Conservation (phyloP, 139 green algal species). For the Chlorella ohadii region DNA sequence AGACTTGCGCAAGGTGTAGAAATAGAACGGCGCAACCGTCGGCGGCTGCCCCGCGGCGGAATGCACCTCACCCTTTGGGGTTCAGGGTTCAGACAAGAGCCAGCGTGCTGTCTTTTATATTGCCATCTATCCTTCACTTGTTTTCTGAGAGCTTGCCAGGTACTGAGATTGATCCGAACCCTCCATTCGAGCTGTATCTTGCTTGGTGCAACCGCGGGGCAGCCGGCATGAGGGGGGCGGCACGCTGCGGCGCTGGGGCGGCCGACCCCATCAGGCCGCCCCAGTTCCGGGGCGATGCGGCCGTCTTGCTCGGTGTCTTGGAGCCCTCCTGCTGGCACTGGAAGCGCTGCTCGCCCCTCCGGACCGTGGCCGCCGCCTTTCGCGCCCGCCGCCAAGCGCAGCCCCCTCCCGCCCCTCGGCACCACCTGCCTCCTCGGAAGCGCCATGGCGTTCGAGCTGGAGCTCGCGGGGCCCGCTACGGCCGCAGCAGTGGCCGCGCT, state of each 20-base stretch:
- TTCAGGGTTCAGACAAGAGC: no score
- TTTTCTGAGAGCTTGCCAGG: not conserved
- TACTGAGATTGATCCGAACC: not conserved
- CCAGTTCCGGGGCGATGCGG: no score
- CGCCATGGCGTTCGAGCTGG: constrained; percentile 8
- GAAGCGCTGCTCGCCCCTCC: not conserved
- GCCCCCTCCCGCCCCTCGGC: not conserved
- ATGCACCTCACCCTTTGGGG: no score
- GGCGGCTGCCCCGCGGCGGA: no score
- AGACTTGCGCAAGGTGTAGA: not conserved
- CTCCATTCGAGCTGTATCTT: no score
- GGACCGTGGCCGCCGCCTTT: no score
- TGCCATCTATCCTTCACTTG: not conserved
- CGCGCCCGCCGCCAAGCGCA: not conserved
- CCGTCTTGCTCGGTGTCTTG: no score
- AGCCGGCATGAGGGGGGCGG: no score
- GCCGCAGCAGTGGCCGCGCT: not conserved
- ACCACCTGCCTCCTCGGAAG: no score
- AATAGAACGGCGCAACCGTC: not conserved
- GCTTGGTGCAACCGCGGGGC: no score
- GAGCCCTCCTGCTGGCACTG: not conserved
- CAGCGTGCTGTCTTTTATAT: not conserved
- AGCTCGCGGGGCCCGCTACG: not conserved
- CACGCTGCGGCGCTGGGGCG: no score
- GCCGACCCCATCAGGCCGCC: no score